phyloP scores from a whole-genome alignment of 371 early-diverging fungal species.

The Syncephalastrum contaminatum region DNA sequence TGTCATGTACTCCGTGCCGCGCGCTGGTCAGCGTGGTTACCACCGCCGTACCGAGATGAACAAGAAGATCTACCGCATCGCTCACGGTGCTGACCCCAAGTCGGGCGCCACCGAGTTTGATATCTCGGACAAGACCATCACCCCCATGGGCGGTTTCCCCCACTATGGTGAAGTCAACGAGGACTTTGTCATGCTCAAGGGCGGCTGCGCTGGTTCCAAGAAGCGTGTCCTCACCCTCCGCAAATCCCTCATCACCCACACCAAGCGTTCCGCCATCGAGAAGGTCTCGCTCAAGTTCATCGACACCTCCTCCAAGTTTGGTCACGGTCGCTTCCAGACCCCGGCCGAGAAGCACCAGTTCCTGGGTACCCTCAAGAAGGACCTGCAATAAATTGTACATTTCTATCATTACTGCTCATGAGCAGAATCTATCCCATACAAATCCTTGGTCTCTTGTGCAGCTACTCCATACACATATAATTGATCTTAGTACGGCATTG shows the following conservation, averaged over 20 bases:
- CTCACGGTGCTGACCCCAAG: conserved; percentile 84
- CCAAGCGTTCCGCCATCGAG: conserved; percentile 95
- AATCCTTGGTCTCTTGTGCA: too few relatives aligned
- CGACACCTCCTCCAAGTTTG: conserved; percentile 99
- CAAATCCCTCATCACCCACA: conserved; percentile 95
- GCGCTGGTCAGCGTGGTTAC: conserved; percentile 99
- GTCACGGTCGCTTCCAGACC: conserved; percentile 99
- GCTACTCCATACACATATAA: too few relatives aligned
- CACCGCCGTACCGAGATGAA: conserved; percentile 99
- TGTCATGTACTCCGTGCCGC: conserved; percentile 99
- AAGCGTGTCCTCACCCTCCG: conserved; percentile 99
- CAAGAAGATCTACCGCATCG: conserved; percentile 99
- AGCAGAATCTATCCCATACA: too few relatives aligned
- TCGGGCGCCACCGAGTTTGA: conserved; percentile 98
- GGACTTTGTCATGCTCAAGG: conserved; percentile 99
- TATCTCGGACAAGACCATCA: conserved; percentile 96
- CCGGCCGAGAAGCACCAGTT: conserved; percentile 96
- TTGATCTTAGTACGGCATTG: too few relatives aligned
- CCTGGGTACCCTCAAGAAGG: conserved; percentile 95
- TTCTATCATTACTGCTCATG: background rate
- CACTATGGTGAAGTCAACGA: conserved; percentile 99
- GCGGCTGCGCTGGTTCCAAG: conserved; percentile 96
- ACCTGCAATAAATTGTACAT: conserved; percentile 26
- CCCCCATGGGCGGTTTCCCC: conserved; percentile 99
- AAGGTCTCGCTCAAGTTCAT: conserved; percentile 97